Conservation (phyloP, 2,329 filamentous ascomycete genomes). For the Hawksworthiomyces lignivorus region DNA sequence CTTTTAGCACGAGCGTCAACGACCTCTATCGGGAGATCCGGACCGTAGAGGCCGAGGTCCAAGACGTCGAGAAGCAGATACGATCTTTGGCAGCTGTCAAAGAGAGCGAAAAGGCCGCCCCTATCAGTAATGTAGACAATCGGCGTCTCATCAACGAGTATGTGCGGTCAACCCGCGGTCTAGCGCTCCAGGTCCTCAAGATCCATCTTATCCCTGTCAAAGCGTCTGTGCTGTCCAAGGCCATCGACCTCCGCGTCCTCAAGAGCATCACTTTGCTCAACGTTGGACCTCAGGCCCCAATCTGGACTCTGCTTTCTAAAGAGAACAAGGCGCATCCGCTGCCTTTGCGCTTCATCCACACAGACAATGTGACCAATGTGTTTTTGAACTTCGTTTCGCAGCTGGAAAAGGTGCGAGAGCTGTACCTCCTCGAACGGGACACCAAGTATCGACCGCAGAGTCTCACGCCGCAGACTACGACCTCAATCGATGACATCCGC, state of each 20-base stretch:
- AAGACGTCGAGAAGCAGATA: slow-evolving; percentile 23
- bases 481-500: slow-evolving; percentile 51
- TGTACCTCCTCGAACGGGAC: slow-evolving; percentile 51
- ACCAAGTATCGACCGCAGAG: slow-evolving; percentile 44
- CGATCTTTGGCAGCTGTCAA: not conserved
- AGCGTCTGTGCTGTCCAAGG: slow-evolving; percentile 46
- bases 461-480: slow-evolving; percentile 41
- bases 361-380: slow-evolving; percentile 50
- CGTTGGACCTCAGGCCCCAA: slow-evolving; percentile 51
- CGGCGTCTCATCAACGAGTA: slow-evolving; percentile 39
- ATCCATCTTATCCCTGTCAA: slow-evolving; percentile 55
- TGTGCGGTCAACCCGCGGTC: slow-evolving; percentile 48
- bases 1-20: slow-evolving; percentile 24
- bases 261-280: slow-evolving; percentile 53
- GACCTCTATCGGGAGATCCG: slow-evolving; percentile 28
- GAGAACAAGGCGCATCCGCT: slow-evolving; percentile 45
- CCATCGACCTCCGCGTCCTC: slow-evolving; percentile 50
- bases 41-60: slow-evolving; percentile 29
- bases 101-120: slow-evolving; percentile 17
- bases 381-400: slow-evolving; percentile 49
- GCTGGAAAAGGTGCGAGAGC: slow-evolving; percentile 46
- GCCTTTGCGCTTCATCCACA: slow-evolving; percentile 50
- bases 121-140: not conserved
- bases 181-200: slow-evolving; percentile 46
- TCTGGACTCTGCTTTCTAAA: slow-evolving; percentile 51